Percentiles rank a stretch among this genome's conserved stretches.
Conservation (phyloP, 192 early-diverging fungal genomes). For the Coemansia sp. region DNA sequence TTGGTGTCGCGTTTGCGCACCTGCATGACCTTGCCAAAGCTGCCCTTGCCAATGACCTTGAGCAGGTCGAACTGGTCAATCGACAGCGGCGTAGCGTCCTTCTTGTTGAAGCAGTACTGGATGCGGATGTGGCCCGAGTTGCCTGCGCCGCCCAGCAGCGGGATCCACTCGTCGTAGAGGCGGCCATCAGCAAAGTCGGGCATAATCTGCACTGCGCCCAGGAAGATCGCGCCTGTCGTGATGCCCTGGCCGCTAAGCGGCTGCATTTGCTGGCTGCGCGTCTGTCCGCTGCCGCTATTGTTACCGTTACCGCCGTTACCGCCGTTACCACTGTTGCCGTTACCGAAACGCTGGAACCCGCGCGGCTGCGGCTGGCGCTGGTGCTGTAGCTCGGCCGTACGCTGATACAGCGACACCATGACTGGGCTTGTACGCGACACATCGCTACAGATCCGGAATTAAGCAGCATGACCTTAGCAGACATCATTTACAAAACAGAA, state of each 20-base stretch:
- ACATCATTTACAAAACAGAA: not conserved
- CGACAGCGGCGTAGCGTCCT: conserved; percentile 69
- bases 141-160: conserved; percentile 59
- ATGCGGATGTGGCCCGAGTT: conserved; percentile 68
- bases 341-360: conserved; percentile 52
- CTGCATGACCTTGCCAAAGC: conserved; percentile 97
- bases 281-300: conserved; percentile 6
- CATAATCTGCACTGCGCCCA: conserved; percentile 53
- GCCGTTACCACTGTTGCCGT: conserved; percentile 17
- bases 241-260: conserved; percentile 30
- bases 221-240: conserved; percentile 51
- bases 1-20: conserved; percentile 88
- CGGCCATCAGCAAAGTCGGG: conserved; percentile 57
- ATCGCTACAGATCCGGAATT: conserved; percentile 27
- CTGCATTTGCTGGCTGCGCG: conserved; percentile 34
- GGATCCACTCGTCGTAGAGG: conserved; percentile 66
- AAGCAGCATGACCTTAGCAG: too few species aligned
- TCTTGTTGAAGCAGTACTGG: conserved; percentile 70
- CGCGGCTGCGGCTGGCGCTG: conserved; percentile 50
- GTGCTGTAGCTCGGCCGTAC: conserved; percentile 53
- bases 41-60: conserved; percentile 95
- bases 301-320: conserved; percentile 10
- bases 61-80: conserved; percentile 92
- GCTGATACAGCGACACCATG: conserved; percentile 58
- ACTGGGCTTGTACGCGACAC: conserved; percentile 52